phyloP scores from a whole-genome alignment of 306 rosid genomes.

The Psophocarpus tetragonolobus region DNA sequence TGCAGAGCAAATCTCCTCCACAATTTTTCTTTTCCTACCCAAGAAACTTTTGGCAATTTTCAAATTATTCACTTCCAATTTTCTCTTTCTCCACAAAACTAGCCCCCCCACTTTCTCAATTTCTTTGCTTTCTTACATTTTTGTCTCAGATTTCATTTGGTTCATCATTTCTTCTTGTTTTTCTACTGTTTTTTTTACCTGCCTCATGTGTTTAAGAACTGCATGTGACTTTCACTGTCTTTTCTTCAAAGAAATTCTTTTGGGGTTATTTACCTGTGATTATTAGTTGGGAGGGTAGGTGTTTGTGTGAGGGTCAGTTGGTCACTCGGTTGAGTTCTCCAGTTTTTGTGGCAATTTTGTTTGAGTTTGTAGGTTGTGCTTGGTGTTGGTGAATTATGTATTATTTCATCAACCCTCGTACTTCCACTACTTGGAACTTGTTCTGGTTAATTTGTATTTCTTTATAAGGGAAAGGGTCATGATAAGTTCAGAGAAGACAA shows the following conservation, averaged over 20 bases:
- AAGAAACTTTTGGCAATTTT: no score
- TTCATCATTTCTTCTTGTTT: background rate
- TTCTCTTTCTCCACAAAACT: background rate
- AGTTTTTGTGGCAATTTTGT: background rate
- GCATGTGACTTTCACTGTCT: background rate
- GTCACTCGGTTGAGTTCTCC: background rate
- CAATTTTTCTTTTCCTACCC: slow-evolving; percentile 27
- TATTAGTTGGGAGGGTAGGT: background rate
- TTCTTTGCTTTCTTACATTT: background rate
- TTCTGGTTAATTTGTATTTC: background rate
- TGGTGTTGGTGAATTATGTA: background rate
- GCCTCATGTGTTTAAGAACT: background rate
- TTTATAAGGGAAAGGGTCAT: background rate
- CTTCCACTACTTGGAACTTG: background rate
- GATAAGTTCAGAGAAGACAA: background rate
- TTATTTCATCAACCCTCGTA: background rate
- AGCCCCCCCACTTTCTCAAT: background rate
- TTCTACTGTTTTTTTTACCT: background rate
- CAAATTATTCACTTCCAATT: no score
- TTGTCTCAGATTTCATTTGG: background rate
- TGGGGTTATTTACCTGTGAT: background rate
- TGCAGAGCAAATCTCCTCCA: background rate
- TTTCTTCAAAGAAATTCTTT: background rate
- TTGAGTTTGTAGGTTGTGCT: slow-evolving; percentile 15
- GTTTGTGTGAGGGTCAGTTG: slow-evolving; percentile 7